phyloP scores from a whole-genome alignment of 768 basidiomycete genomes.

The Lentinula lateritia region DNA sequence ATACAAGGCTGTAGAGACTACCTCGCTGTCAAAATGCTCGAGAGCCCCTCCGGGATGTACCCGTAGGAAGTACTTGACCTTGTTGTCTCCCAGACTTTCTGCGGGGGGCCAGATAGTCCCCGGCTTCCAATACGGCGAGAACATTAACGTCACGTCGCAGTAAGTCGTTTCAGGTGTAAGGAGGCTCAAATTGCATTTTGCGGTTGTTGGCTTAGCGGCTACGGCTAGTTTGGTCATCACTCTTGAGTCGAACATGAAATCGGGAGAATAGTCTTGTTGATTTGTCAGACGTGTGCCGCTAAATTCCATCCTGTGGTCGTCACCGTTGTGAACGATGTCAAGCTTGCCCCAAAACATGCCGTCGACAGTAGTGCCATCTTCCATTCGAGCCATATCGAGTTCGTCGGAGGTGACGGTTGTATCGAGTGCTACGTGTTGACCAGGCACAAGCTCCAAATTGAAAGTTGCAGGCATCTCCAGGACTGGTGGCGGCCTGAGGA shows the following conservation, averaged over 20 bases:
- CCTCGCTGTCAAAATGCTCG: conserved; percentile 82
- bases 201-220: conserved; percentile 67
- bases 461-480: conserved; percentile 85
- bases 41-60: conserved; percentile 82
- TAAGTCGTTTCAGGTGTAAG: conserved; percentile 71
- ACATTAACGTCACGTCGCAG: conserved; percentile 70
- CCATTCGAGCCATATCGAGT: conserved; percentile 88
- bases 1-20: conserved; percentile 74
- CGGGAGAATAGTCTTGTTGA: conserved; percentile 56
- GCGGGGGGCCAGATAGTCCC: conserved; percentile 76
- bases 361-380: conserved; percentile 81
- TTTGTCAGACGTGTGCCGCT: conserved; percentile 68
- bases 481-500: conserved; percentile 55
- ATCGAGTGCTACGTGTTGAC: conserved; percentile 76
- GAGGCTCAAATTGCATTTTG: conserved; percentile 72
- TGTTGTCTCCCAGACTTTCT: conserved; percentile 60
- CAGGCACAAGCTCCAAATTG: conserved; percentile 74
- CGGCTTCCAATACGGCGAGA: conserved; percentile 72
- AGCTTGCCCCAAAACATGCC: conserved; percentile 88
- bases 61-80: conserved; percentile 77
- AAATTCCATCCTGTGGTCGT: conserved; percentile 79
- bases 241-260: conserved; percentile 71
- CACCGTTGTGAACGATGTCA: conserved; percentile 72
- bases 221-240: conserved; percentile 73
- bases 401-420: conserved; percentile 77